phyloP scores from a whole-genome alignment of 257 asterid genomes.

The Ligustrum vulgare region DNA sequence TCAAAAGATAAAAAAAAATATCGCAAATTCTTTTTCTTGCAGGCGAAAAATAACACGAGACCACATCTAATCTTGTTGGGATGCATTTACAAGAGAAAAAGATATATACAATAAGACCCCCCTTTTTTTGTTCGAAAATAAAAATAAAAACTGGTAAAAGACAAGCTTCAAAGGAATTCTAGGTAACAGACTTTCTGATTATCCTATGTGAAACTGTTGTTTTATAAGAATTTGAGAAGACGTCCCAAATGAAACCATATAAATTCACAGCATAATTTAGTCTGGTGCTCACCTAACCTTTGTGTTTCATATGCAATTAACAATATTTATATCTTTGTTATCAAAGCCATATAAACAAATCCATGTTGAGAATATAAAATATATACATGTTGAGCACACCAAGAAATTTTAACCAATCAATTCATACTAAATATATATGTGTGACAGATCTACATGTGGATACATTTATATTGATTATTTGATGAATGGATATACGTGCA shows the following conservation, averaged over 20 bases:
- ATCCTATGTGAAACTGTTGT: neutral
- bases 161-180: neutral
- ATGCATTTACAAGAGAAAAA: neutral
- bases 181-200: neutral
- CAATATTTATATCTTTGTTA: neutral
- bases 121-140: neutral
- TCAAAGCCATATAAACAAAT: neutral
- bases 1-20: no score
- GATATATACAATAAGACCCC: neutral
- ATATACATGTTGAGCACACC: neutral
- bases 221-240: neutral
- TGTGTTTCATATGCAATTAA: neutral
- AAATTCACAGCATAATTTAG: no score
- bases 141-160: neutral
- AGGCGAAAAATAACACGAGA: neutral
- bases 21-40: no score
- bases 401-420: slow-evolving; percentile 11
- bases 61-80: neutral
- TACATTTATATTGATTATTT: no score
- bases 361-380: neutral
- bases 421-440: neutral
- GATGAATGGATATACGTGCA: no score
- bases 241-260: neutral
- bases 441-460: neutral
- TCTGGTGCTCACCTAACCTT: neutral